Evolutionary conservation across 2,329 filamentous ascomycete genomes (phyloP).

Genomic region (Cryphonectria radicalis): DNA sequence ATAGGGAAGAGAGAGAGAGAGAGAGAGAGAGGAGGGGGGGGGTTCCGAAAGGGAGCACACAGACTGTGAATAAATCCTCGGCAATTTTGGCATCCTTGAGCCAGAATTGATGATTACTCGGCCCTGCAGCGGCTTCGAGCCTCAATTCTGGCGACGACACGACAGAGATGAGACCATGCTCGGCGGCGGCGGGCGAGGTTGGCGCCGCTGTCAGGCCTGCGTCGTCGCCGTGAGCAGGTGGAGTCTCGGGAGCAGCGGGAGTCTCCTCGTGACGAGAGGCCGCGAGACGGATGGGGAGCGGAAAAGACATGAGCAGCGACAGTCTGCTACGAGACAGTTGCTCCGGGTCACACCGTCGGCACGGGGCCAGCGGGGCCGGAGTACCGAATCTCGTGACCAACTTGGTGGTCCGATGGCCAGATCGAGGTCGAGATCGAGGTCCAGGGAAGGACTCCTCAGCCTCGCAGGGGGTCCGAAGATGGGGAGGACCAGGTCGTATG

Average conservation of each 20-base stretch:
- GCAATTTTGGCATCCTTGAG: conserved; percentile 29
- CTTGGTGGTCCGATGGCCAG: not conserved
- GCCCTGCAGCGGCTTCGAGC: not conserved
- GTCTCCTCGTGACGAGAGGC: conserved; percentile 15
- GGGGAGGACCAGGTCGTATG: not conserved
- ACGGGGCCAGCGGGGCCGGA: conserved; percentile 11
- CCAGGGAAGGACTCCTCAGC: not conserved
- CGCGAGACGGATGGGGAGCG: conserved; percentile 24
- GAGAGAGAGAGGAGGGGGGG: no score
- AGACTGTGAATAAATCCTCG: conserved; percentile 30
- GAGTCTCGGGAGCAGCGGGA: conserved; percentile 8
- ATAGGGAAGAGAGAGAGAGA: not conserved
- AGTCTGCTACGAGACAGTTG: not conserved
- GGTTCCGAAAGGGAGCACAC: not conserved
- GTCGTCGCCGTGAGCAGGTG: not conserved
- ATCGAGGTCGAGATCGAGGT: not conserved
- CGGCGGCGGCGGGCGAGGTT: not conserved
- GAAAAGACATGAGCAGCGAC: conserved; percentile 22
- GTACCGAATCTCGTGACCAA: not conserved
- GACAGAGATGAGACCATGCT: not conserved
- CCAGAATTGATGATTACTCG: conserved; percentile 29
- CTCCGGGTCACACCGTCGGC: conserved; percentile 20
- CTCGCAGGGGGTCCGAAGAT: not conserved
- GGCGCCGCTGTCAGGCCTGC: not conserved
- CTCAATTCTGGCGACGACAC: not conserved